Percentiles rank a stretch among this genome's conserved stretches.
Conservation (phyloP, 495 filamentous ascomycete genomes). For the Penicillium bovifimosum region DNA sequence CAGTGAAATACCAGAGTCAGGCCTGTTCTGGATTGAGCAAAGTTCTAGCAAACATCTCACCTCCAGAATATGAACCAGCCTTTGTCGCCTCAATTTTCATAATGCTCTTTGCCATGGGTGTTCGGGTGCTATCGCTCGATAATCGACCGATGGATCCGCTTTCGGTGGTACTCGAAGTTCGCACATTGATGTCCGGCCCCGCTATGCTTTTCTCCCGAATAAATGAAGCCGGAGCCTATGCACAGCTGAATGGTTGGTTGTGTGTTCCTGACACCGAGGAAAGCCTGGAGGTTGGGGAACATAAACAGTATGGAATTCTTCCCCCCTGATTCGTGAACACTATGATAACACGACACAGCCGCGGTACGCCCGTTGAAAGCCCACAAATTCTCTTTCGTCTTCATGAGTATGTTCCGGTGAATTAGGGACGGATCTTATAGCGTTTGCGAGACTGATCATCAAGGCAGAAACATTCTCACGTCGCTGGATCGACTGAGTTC, state of each 20-base stretch:
- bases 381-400: slow-evolving; percentile 11
- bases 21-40: slow-evolving; percentile 31
- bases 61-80: slow-evolving; percentile 29
- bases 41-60: slow-evolving; percentile 22
- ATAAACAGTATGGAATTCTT: slow-evolving; percentile 7
- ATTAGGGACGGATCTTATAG: background rate
- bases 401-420: slow-evolving; percentile 16
- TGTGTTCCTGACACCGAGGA: slow-evolving; percentile 12
- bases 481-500: slow-evolving; percentile 19
- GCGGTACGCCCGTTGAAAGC: background rate
- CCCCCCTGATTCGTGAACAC: background rate
- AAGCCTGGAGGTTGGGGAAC: slow-evolving; percentile 13
- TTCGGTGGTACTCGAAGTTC: slow-evolving; percentile 28
- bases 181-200: slow-evolving; percentile 31
- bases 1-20: slow-evolving; percentile 33
- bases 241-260: slow-evolving; percentile 28
- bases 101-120: slow-evolving; percentile 33
- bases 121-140: slow-evolving; percentile 30
- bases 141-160: slow-evolving; percentile 24
- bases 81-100: slow-evolving; percentile 40
- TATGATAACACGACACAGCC: slow-evolving; percentile 3
- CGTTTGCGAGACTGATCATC: background rate
- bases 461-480: slow-evolving; percentile 14
- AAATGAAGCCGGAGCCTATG: slow-evolving; percentile 16
- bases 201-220: slow-evolving; percentile 32